Percentiles rank a stretch among this genome's conserved stretches.
phyloP scores from a whole-genome alignment of 192 early-diverging fungal genomes.

The Backusella luteola region DNA sequence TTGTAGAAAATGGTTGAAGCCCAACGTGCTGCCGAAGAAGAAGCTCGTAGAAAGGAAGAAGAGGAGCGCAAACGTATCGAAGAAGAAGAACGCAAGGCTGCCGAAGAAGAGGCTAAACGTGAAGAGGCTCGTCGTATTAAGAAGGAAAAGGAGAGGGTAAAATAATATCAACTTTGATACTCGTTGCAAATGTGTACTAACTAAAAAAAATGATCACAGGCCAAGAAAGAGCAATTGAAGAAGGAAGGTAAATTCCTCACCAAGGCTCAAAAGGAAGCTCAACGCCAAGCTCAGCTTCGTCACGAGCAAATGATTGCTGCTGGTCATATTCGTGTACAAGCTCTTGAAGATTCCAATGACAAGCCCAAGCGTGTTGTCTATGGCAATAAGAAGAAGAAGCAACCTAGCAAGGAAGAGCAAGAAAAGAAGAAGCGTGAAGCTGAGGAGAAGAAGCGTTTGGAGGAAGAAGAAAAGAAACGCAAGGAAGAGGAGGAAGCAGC shows the following conservation, averaged over 20 bases:
- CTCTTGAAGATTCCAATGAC: slow-evolving; percentile 46
- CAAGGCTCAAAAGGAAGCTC: slow-evolving; percentile 87
- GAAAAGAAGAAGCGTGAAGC: slow-evolving; percentile 32
- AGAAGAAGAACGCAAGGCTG: slow-evolving; percentile 66
- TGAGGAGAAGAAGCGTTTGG: slow-evolving; percentile 33
- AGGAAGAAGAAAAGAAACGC: slow-evolving; percentile 37
- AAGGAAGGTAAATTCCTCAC: slow-evolving; percentile 93
- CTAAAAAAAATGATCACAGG: slow-evolving; percentile 37
- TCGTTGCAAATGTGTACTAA: background rate
- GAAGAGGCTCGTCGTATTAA: slow-evolving; percentile 77
- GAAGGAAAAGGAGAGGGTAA: slow-evolving; percentile 78
- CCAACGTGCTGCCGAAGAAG: slow-evolving; percentile 76
- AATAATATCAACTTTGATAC: background rate
- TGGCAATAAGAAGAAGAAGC: slow-evolving; percentile 73
- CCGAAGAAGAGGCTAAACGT: slow-evolving; percentile 72
- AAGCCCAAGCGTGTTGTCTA: slow-evolving; percentile 75
- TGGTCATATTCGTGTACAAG: slow-evolving; percentile 72
- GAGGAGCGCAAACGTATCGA: slow-evolving; percentile 65
- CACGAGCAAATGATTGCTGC: slow-evolving; percentile 78
- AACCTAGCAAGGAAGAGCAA: slow-evolving; percentile 33
- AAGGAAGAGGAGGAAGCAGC: slow-evolving; percentile 39
- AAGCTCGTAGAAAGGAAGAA: slow-evolving; percentile 58
- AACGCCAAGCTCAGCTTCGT: slow-evolving; percentile 64
- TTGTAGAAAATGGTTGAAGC: slow-evolving; percentile 71
- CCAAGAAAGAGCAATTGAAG: slow-evolving; percentile 83